Percentiles rank a stretch among this genome's conserved stretches.
Conservation (phyloP, 2,329 filamentous ascomycete species). For the Thielaviopsis musarum region DNA sequence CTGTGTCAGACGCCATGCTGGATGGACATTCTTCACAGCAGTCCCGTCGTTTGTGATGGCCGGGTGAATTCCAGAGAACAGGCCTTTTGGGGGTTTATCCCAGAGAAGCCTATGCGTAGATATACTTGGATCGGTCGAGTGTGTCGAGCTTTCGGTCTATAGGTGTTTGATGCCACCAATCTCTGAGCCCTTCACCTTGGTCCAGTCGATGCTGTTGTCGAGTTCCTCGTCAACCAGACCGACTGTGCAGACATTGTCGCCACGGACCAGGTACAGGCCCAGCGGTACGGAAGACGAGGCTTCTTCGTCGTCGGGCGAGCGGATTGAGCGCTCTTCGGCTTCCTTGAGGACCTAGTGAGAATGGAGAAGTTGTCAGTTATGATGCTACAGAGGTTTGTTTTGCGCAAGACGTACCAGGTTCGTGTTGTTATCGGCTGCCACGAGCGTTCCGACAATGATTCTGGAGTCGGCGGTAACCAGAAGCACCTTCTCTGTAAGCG, state of each 20-base stretch:
- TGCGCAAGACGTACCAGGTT: slow-evolving; percentile 48
- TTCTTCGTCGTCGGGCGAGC: slow-evolving; percentile 66
- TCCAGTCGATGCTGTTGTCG: slow-evolving; percentile 85
- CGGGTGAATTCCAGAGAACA: background rate
- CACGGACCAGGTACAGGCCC: slow-evolving; percentile 80
- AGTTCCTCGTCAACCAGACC: slow-evolving; percentile 80
- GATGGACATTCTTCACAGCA: background rate
- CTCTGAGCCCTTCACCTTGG: slow-evolving; percentile 66
- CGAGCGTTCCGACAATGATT: slow-evolving; percentile 64
- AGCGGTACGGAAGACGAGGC: slow-evolving; percentile 65
- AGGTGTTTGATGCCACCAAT: slow-evolving; percentile 73
- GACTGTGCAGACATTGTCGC: slow-evolving; percentile 84
- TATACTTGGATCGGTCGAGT: background rate
- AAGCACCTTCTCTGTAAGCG: slow-evolving; percentile 61
- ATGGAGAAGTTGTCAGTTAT: background rate
- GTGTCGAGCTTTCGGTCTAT: background rate
- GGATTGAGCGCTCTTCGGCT: slow-evolving; percentile 80
- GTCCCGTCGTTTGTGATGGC: background rate
- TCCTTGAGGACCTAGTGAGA: slow-evolving; percentile 51
- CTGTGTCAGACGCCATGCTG: background rate
- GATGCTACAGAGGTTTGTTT: background rate
- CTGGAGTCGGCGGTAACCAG: slow-evolving; percentile 87
- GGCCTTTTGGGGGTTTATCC: background rate
- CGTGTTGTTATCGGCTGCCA: slow-evolving; percentile 79
- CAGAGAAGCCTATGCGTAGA: background rate